Conservation (phyloP, 208 protist genomes). For the Leishmania major region DNA sequence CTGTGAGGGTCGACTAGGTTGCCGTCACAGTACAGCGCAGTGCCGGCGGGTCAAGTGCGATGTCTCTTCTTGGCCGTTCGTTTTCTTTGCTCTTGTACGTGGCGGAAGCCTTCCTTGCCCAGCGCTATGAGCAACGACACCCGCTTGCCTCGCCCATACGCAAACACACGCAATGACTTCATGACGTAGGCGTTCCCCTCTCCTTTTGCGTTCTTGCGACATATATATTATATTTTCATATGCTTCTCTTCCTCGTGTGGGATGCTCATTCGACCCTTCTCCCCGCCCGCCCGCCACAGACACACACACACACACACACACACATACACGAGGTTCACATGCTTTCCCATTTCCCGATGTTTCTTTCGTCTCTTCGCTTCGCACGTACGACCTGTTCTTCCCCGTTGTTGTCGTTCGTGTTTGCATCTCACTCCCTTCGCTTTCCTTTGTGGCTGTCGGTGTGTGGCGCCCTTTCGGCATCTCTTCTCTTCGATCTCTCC, state of each 20-base stretch:
- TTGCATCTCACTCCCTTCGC: not conserved
- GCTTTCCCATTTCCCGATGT: not conserved
- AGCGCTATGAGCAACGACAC: not conserved
- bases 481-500: not conserved
- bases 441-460: not conserved
- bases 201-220: not conserved
- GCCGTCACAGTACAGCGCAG: not conserved
- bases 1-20: slow-evolving; percentile 16
- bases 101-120: too few relatives aligned
- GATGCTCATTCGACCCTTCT: not conserved
- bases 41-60: not conserved
- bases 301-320: not conserved
- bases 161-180: not conserved
- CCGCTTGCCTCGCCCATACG: not conserved
- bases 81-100: slow-evolving; percentile 15
- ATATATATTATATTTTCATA: not conserved
- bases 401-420: not conserved
- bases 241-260: too few relatives aligned
- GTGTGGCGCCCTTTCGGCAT: not conserved
- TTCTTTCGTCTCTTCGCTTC: not conserved
- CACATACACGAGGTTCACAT: not conserved
- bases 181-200: not conserved
- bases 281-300: not conserved
- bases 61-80: not conserved
- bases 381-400: not conserved